Evolutionary conservation across 2,329 filamentous ascomycete species (phyloP).

Genomic region (Neofusicoccum sp.): DNA sequence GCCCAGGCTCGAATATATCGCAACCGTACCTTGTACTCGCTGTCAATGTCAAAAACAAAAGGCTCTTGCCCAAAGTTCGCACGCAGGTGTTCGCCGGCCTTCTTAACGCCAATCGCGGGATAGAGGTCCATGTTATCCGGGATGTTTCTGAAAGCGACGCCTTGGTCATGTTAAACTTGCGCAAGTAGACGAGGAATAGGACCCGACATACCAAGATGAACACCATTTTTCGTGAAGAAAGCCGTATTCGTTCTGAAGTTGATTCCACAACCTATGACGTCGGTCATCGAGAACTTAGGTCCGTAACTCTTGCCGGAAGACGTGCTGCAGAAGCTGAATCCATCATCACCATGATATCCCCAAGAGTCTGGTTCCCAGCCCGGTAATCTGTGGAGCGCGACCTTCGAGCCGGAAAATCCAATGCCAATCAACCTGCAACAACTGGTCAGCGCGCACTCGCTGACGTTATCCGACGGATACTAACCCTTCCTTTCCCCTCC

Average conservation of each 20-base stretch:
- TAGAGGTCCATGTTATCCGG: constrained; percentile 59
- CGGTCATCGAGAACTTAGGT: constrained; percentile 57
- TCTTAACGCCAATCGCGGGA: constrained; percentile 66
- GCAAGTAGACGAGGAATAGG: neutral
- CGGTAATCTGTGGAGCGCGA: constrained; percentile 59
- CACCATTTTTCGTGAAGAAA: constrained; percentile 66
- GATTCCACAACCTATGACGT: constrained; percentile 64
- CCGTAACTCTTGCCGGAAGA: constrained; percentile 59
- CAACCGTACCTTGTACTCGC: constrained; percentile 70
- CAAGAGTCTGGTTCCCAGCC: constrained; percentile 66
- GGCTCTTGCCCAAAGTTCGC: constrained; percentile 67
- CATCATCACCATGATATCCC: constrained; percentile 67
- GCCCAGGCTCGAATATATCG: constrained; percentile 41
- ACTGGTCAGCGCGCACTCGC: constrained; percentile 9
- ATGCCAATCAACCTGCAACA: constrained; percentile 51
- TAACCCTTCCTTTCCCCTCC: constrained; percentile 67
- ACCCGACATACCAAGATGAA: constrained; percentile 50
- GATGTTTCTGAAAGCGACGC: constrained; percentile 67
- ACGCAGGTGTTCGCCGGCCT: constrained; percentile 56
- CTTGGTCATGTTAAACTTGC: constrained; percentile 45
- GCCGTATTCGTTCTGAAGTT: constrained; percentile 61
- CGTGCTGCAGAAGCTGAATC: constrained; percentile 60
- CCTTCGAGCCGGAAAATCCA: constrained; percentile 60
- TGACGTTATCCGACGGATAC: constrained; percentile 33
- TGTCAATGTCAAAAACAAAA: constrained; percentile 90